Evolutionary conservation across 1,284 basidiomycete genomes (phyloP).

Genomic region (Uromyces viciae-fabae): DNA sequence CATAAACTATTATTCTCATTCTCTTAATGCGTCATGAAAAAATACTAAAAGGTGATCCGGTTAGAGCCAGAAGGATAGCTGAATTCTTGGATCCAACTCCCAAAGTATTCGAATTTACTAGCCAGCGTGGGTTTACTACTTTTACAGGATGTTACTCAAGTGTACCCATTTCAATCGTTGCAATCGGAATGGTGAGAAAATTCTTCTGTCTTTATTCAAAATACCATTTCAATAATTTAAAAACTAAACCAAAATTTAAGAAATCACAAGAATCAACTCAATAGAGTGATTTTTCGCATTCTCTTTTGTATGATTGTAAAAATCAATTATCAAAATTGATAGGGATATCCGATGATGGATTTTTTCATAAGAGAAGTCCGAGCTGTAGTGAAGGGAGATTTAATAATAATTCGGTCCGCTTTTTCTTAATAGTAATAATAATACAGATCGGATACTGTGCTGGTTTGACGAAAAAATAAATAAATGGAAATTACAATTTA

Average conservation of each 20-base stretch:
- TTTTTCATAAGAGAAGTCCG: slow-evolving; percentile 29
- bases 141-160: slow-evolving; percentile 23
- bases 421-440: too few relatives aligned
- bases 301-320: background rate
- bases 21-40: too few relatives aligned
- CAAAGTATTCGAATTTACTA: slow-evolving; percentile 17
- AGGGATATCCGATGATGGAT: slow-evolving; percentile 35
- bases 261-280: too few relatives aligned
- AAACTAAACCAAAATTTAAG: too few relatives aligned
- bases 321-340: background rate
- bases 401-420: slow-evolving; percentile 6
- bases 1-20: too few relatives aligned
- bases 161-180: slow-evolving; percentile 31
- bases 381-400: slow-evolving; percentile 21
- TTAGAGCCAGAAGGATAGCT: slow-evolving; percentile 19
- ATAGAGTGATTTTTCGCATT: too few relatives aligned
- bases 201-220: background rate
- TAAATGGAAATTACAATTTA: too few relatives aligned
- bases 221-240: too few relatives aligned
- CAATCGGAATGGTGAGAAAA: slow-evolving; percentile 33
- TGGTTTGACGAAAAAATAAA: too few relatives aligned
- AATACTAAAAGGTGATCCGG: slow-evolving; percentile 32
- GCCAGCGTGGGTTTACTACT: slow-evolving; percentile 37
- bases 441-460: too few relatives aligned
- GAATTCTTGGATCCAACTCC: slow-evolving; percentile 6